Conservation (phyloP, 768 basidiomycete species). For the Coprinopsis cinerea region DNA sequence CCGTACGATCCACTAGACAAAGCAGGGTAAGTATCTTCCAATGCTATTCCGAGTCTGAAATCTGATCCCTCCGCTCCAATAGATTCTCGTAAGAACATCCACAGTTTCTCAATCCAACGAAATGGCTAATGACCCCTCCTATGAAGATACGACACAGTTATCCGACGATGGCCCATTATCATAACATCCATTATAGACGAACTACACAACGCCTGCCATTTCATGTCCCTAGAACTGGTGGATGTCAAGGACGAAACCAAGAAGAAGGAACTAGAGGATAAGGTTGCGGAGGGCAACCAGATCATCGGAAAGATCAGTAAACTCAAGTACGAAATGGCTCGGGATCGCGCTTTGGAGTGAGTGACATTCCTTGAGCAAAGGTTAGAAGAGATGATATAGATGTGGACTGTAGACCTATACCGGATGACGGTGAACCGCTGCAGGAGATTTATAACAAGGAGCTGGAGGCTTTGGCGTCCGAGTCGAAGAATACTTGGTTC, state of each 20-base stretch:
- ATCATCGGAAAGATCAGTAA: conserved; percentile 71
- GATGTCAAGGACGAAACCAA: conserved; percentile 14
- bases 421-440: conserved; percentile 70
- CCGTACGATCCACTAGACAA: conserved; percentile 75
- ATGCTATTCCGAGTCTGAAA: neutral
- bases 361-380: conserved; percentile 15
- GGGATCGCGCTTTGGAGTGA: conserved; percentile 66
- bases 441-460: conserved; percentile 73
- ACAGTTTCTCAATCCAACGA: conserved; percentile 1
- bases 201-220: conserved; percentile 64
- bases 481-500: conserved; percentile 73
- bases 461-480: conserved; percentile 42
- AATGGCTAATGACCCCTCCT: neutral
- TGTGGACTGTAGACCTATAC: conserved; percentile 46
- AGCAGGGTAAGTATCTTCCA: conserved; percentile 38
- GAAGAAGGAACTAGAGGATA: conserved; percentile 27
- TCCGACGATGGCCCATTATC: conserved; percentile 80
- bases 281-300: conserved; percentile 67
- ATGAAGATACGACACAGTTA: conserved; percentile 63
- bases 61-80: neutral
- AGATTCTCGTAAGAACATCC: conserved; percentile 54
- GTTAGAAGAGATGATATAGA: neutral
- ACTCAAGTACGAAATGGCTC: conserved; percentile 86
- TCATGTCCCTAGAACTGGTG: conserved; percentile 37
- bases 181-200: conserved; percentile 76